Conservation (phyloP, 2,329 filamentous ascomycete genomes). For the Penicillium sp. region DNA sequence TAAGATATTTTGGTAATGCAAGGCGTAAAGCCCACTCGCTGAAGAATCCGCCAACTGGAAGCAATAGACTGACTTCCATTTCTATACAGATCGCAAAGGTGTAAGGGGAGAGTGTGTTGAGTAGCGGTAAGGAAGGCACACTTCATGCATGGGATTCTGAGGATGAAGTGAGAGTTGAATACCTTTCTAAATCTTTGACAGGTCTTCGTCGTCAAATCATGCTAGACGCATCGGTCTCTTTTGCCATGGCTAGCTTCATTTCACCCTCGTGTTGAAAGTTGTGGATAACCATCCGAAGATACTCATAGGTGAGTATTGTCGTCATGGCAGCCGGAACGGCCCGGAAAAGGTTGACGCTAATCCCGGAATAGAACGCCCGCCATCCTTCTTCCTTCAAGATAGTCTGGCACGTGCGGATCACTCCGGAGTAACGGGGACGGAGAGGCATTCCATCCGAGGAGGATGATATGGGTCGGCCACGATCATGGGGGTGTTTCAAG, state of each 20-base stretch:
- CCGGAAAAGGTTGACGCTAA: slow-evolving; percentile 96
- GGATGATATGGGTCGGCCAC: slow-evolving; percentile 45
- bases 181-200: slow-evolving; percentile 3
- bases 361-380: slow-evolving; percentile 94
- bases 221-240: slow-evolving; percentile 8
- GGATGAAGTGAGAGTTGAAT: not conserved
- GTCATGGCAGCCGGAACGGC: slow-evolving; percentile 94
- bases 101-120: not conserved
- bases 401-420: slow-evolving; percentile 77
- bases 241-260: slow-evolving; percentile 26
- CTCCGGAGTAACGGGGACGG: slow-evolving; percentile 67
- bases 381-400: slow-evolving; percentile 92
- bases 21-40: slow-evolving; percentile 15
- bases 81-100: slow-evolving; percentile 20
- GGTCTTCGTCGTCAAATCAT: slow-evolving; percentile 22
- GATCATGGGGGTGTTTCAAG: slow-evolving; percentile 43
- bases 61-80: slow-evolving; percentile 5
- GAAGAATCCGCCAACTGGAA: slow-evolving; percentile 15
- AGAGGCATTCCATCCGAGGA: slow-evolving; percentile 61
- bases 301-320: slow-evolving; percentile 97
- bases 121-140: not conserved
- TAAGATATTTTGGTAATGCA: slow-evolving; percentile 15
- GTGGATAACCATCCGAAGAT: slow-evolving; percentile 58
- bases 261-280: slow-evolving; percentile 56
- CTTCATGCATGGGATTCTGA: not conserved